Conservation (phyloP, 139 green algal genomes). For the Deuterostichococcus epilithicus region DNA sequence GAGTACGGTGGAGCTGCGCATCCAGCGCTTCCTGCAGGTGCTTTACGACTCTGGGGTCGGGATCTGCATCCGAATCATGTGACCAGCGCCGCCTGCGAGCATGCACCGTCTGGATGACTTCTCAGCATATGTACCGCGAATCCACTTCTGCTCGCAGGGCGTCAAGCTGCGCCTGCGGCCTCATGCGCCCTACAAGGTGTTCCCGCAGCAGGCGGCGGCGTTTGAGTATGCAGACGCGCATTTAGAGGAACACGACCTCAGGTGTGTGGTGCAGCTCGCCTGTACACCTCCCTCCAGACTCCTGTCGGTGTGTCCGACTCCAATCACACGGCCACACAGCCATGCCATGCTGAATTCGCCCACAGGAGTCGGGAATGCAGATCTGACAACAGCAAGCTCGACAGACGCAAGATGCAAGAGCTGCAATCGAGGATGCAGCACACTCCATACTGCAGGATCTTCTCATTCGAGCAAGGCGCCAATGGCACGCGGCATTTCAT, state of each 20-base stretch:
- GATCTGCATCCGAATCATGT: no score
- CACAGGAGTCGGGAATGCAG: slow-evolving; percentile 1
- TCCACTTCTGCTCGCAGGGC: not conserved
- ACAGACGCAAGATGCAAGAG: not conserved
- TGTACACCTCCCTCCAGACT: not conserved
- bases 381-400: not conserved
- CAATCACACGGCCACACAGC: not conserved
- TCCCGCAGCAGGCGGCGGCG: slow-evolving; percentile 44
- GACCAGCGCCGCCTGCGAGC: no score
- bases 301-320: not conserved
- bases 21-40: not conserved
- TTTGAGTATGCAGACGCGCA: slow-evolving; percentile 46
- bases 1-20: not conserved
- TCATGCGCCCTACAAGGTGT: slow-evolving; percentile 13
- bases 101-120: no score
- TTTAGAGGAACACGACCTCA: slow-evolving; percentile 6
- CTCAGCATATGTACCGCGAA: no score
- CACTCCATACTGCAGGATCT: slow-evolving; percentile 14
- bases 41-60: no score
- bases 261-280: slow-evolving; percentile 11
- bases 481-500: slow-evolving; percentile 31
- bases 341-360: not conserved
- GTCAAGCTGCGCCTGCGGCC: not conserved
- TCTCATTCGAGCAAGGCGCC: slow-evolving; percentile 13
- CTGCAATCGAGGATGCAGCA: not conserved